Percentiles rank a stretch among this genome's conserved stretches.
phyloP scores from a whole-genome alignment of 163 green algal species.

The Coccomyxa subellipsoidea region DNA sequence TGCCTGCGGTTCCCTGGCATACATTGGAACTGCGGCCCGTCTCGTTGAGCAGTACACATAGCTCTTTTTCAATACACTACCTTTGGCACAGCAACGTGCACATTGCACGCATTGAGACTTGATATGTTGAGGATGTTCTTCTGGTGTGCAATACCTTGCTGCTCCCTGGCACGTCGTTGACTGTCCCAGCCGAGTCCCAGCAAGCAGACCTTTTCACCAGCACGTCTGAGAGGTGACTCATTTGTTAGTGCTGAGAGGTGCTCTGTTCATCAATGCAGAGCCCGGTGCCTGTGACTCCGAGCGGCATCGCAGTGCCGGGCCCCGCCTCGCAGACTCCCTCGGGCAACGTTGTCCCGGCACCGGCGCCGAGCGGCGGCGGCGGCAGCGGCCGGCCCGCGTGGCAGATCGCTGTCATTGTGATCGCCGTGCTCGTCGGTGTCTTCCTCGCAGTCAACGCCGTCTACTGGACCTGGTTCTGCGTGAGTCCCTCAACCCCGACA shows the following conservation, averaged over 20 bases:
- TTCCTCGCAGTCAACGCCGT: background rate
- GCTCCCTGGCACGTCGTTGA: background rate
- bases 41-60: no score
- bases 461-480: background rate
- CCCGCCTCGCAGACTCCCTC: background rate
- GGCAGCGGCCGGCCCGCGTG: background rate
- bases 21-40: no score
- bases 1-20: no score
- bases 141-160: background rate
- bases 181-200: background rate
- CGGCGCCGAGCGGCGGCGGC: background rate
- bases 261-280: no score
- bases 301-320: background rate
- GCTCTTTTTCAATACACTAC: no score
- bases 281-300: background rate
- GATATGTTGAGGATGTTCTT: no score
- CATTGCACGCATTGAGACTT: no score
- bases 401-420: constrained; percentile 4
- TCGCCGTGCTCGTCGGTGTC: background rate
- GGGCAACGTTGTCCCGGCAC: background rate
- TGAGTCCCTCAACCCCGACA: background rate
- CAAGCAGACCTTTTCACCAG: no score
- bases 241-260: no score
- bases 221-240: no score
- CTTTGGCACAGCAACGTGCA: no score